A percentile compares a stretch with the other conserved stretches of the same genome.
Evolutionary conservation across 2,329 filamentous ascomycete species (phyloP).

Genomic region (Lachnellula cervina): DNA sequence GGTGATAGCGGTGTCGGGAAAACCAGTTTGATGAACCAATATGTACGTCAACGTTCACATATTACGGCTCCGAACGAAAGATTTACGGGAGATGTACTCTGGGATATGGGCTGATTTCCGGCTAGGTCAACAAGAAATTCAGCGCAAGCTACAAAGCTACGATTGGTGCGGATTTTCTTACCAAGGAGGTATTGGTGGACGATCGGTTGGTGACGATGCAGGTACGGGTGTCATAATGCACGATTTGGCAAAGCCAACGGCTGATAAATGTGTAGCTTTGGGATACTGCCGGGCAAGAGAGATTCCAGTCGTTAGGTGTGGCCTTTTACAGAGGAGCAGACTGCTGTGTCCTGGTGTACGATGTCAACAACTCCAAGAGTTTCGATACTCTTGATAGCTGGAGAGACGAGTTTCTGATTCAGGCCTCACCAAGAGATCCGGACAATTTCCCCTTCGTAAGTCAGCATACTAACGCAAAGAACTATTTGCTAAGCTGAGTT

Average conservation of each 20-base stretch:
- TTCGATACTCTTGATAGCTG: conserved; percentile 98
- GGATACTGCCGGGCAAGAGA: conserved; percentile 96
- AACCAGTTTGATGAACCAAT: conserved; percentile 99
- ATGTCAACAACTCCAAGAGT: conserved; percentile 98
- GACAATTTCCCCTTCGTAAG: conserved; percentile 96
- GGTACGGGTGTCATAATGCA: conserved; percentile 44
- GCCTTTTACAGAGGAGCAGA: conserved; percentile 97
- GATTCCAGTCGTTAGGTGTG: conserved; percentile 94
- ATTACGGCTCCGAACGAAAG: neutral
- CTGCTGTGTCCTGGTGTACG: conserved; percentile 96
- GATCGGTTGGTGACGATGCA: conserved; percentile 98
- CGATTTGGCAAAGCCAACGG: neutral
- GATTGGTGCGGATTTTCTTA: conserved; percentile 97
- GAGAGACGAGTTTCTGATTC: conserved; percentile 97
- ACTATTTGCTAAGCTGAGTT: conserved; percentile 4
- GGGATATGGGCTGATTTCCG: conserved; percentile 13
- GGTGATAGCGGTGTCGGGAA: conserved; percentile 98
- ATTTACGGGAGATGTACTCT: neutral
- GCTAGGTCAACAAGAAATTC: conserved; percentile 99
- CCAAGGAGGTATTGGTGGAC: conserved; percentile 95
- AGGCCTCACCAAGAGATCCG: conserved; percentile 91
- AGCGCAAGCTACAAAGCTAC: conserved; percentile 99
- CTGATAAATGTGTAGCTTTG: conserved; percentile 66
- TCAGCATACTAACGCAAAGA: conserved; percentile 13
- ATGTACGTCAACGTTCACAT: conserved; percentile 59